phyloP scores from a whole-genome alignment of 495 filamentous ascomycete species.

The Penicillium mononematosum region DNA sequence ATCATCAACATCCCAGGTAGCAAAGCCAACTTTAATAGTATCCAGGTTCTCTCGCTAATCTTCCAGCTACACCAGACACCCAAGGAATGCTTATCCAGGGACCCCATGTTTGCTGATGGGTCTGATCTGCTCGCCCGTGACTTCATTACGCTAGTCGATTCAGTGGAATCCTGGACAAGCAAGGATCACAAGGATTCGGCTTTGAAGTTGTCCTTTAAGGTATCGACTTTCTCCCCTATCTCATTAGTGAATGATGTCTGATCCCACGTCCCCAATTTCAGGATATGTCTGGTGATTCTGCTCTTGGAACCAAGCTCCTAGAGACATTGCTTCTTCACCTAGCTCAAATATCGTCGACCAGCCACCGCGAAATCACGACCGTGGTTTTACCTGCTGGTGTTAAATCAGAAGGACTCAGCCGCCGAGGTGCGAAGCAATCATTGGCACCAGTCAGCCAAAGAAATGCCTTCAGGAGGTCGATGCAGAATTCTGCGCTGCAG shows the following conservation, averaged over 20 bases:
- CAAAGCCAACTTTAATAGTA: not conserved
- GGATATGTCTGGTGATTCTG: conserved; percentile 1
- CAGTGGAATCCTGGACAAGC: conserved; percentile 31
- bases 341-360: conserved; percentile 15
- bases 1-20: conserved; percentile 22
- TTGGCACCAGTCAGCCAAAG: conserved; percentile 1
- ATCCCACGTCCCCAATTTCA: conserved; percentile 13
- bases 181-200: conserved; percentile 16
- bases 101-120: conserved; percentile 20
- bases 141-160: conserved; percentile 21
- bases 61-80: conserved; percentile 14
- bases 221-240: conserved; percentile 13
- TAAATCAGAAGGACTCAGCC: not conserved
- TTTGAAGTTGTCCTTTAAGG: conserved; percentile 30
- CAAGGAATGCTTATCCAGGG: conserved; percentile 25
- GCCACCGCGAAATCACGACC: conserved; percentile 23
- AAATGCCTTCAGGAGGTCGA: conserved; percentile 10
- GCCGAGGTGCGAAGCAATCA: conserved; percentile 3
- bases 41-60: conserved; percentile 1
- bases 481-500: conserved; percentile 12
- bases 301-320: conserved; percentile 13
- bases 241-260: not conserved
- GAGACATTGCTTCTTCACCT: conserved; percentile 25
- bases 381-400: conserved; percentile 22
- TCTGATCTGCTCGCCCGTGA: conserved; percentile 14